A percentile compares a stretch with the other conserved stretches of the same genome.
These are phyloP conservation scores for Paraglomus occultum DNA, from an alignment of 192 early-diverging fungal species.

Conservation along the genomic window DNA sequence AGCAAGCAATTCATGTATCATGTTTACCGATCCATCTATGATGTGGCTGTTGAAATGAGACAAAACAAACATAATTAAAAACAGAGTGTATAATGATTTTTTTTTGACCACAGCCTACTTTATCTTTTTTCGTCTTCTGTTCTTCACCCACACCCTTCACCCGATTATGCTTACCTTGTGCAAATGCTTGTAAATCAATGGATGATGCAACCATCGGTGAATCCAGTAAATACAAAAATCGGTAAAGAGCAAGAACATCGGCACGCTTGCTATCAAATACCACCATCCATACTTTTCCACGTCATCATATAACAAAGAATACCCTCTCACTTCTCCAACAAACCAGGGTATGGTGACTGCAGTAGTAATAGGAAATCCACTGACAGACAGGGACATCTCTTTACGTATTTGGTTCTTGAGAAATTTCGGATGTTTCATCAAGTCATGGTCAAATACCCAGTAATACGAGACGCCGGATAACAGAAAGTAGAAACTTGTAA, in stretches of 20 bases:
- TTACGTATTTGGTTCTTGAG: conserved; percentile 84
- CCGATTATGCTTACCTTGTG: conserved; percentile 65
- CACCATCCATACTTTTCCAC: conserved; percentile 64
- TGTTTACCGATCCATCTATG: conserved; percentile 29
- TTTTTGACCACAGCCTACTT: neutral
- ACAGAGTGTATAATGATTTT: neutral
- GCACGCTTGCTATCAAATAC: conserved; percentile 66
- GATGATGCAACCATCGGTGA: conserved; percentile 91
- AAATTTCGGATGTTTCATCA: conserved; percentile 93
- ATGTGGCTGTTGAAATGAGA: conserved; percentile 16
- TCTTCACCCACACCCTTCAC: neutral
- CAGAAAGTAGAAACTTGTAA: conserved; percentile 76
- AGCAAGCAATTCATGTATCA: neutral
- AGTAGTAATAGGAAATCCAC: conserved; percentile 78
- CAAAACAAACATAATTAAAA: conserved; percentile 1
- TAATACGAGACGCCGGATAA: conserved; percentile 77
- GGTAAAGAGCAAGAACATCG: conserved; percentile 85
- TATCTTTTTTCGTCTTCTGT: neutral
- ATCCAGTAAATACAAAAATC: conserved; percentile 97
- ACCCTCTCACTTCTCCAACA: conserved; percentile 83
- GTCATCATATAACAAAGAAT: conserved; percentile 74
- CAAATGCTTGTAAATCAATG: conserved; percentile 80
- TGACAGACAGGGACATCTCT: conserved; percentile 80
- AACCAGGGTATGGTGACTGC: conserved; percentile 90
- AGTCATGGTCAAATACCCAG: conserved; percentile 83